A percentile compares a stretch with the other conserved stretches of the same genome.
phyloP scores from a whole-genome alignment of 495 filamentous ascomycete species.

The Penicillium chermesinum region DNA sequence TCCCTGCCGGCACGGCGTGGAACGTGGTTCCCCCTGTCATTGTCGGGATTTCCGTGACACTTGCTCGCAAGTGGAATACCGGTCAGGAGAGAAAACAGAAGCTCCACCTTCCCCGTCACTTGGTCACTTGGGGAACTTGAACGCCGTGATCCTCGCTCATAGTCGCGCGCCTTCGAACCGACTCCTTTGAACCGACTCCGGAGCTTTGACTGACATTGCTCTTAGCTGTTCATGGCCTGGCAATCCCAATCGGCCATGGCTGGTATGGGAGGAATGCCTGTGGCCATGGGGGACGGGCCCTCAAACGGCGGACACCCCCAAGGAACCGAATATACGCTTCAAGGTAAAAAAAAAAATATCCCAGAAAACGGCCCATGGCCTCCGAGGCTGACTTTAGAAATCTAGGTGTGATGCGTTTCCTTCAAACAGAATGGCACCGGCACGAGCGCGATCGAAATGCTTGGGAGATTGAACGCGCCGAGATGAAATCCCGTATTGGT shows the following conservation, averaged over 20 bases:
- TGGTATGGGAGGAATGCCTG: slow-evolving; percentile 55
- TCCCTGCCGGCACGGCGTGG: slow-evolving; percentile 16
- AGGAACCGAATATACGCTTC: slow-evolving; percentile 96
- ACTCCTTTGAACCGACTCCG: neutral
- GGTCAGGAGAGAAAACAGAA: slow-evolving; percentile 25
- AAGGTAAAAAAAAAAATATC: slow-evolving; percentile 77
- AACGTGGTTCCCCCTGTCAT: slow-evolving; percentile 17
- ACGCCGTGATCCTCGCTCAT: neutral
- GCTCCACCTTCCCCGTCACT: slow-evolving; percentile 6
- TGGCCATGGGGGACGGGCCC: slow-evolving; percentile 48
- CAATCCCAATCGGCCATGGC: slow-evolving; percentile 61
- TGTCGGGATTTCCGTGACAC: slow-evolving; percentile 11
- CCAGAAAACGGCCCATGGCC: neutral
- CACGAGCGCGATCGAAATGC: slow-evolving; percentile 97
- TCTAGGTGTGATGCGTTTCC: slow-evolving; percentile 96
- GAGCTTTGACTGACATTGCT: neutral
- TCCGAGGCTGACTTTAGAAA: neutral
- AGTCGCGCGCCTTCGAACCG: neutral
- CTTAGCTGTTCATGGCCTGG: slow-evolving; percentile 50
- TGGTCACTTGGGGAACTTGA: neutral
- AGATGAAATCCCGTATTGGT: slow-evolving; percentile 99
- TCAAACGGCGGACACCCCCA: slow-evolving; percentile 58
- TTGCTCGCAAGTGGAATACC: slow-evolving; percentile 21
- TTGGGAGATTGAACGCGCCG: slow-evolving; percentile 97
- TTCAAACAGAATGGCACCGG: slow-evolving; percentile 98